A percentile compares a stretch with the other conserved stretches of the same genome.
Evolutionary conservation across 1,284 basidiomycete species (phyloP).

Genomic region (Golubevia pallescens): DNA sequence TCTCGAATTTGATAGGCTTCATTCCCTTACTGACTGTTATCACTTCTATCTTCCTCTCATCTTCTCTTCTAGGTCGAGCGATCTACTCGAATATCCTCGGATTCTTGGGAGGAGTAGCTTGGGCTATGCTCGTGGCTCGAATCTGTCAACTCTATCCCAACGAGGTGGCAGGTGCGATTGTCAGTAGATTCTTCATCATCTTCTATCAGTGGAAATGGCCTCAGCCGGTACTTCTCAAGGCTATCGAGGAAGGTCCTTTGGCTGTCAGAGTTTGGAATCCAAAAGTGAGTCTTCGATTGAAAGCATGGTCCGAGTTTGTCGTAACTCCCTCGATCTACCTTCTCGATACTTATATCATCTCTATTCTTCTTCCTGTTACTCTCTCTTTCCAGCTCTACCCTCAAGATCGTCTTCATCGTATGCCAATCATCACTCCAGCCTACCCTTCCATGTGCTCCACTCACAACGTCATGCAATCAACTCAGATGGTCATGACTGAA

Average conservation of each 20-base stretch:
- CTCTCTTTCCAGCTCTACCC: slow-evolving; percentile 38
- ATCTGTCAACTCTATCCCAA: slow-evolving; percentile 64
- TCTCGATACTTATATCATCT: not conserved
- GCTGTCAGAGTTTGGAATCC: slow-evolving; percentile 63
- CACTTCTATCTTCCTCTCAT: not conserved
- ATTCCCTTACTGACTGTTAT: not conserved
- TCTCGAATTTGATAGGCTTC: too few relatives aligned
- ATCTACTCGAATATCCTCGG: slow-evolving; percentile 64
- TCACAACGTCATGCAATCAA: slow-evolving; percentile 61
- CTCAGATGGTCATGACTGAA: slow-evolving; percentile 62
- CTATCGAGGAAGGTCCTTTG: slow-evolving; percentile 57
- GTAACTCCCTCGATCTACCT: not conserved
- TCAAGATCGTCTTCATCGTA: slow-evolving; percentile 56
- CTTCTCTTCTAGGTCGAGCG: slow-evolving; percentile 22
- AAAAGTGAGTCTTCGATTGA: slow-evolving; percentile 16
- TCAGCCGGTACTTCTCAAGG: slow-evolving; percentile 59
- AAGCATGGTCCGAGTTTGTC: not conserved
- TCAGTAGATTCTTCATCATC: slow-evolving; percentile 62
- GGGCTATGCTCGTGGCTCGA: slow-evolving; percentile 63
- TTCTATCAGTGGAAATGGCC: slow-evolving; percentile 64
- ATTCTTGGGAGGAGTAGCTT: slow-evolving; percentile 62
- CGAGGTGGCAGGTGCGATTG: slow-evolving; percentile 55
- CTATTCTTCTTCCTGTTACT: not conserved
- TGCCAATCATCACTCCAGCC: slow-evolving; percentile 64
- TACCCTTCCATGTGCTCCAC: slow-evolving; percentile 64